phyloP scores from a whole-genome alignment of 2,329 filamentous ascomycete species.

The Teratosphaeria epicoccoides region DNA sequence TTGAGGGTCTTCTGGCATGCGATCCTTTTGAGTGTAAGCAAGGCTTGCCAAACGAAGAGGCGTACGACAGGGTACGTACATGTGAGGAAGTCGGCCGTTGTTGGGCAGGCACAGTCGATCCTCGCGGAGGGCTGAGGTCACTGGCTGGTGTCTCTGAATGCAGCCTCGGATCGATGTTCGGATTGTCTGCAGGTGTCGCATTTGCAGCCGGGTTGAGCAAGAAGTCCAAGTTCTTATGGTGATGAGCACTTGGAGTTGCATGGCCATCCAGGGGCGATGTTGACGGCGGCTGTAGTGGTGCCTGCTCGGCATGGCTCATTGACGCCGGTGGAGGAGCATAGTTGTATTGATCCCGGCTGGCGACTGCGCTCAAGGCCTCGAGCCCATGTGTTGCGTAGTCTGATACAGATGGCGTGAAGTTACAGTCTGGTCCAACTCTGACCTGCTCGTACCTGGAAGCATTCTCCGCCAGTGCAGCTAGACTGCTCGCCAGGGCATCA shows the following conservation, averaged over 20 bases:
- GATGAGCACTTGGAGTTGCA: slow-evolving; percentile 18
- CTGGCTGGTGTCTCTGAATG: slow-evolving; percentile 14
- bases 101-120: neutral
- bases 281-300: slow-evolving; percentile 18
- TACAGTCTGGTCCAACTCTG: slow-evolving; percentile 4
- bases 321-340: slow-evolving; percentile 22
- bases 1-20: slow-evolving; percentile 11
- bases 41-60: slow-evolving; percentile 14
- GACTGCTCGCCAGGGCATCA: slow-evolving; percentile 1
- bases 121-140: slow-evolving; percentile 1
- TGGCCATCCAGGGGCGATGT: slow-evolving; percentile 15
- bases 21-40: slow-evolving; percentile 23
- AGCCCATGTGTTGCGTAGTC: slow-evolving; percentile 35
- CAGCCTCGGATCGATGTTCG: slow-evolving; percentile 23
- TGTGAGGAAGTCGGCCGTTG: slow-evolving; percentile 8
- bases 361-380: slow-evolving; percentile 44
- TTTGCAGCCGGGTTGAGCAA: slow-evolving; percentile 41
- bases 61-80: slow-evolving; percentile 23
- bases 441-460: slow-evolving; percentile 3
- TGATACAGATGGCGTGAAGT: slow-evolving; percentile 17
- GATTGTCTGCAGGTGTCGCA: slow-evolving; percentile 16
- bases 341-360: slow-evolving; percentile 33
- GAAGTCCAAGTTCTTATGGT: slow-evolving; percentile 40
- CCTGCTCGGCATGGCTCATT: slow-evolving; percentile 16
- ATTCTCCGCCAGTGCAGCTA: slow-evolving; percentile 7